Base-by-base conservation (phyloP, 2,329 filamentous ascomycete genomes). In the Hypoxylon sp. region DNA sequence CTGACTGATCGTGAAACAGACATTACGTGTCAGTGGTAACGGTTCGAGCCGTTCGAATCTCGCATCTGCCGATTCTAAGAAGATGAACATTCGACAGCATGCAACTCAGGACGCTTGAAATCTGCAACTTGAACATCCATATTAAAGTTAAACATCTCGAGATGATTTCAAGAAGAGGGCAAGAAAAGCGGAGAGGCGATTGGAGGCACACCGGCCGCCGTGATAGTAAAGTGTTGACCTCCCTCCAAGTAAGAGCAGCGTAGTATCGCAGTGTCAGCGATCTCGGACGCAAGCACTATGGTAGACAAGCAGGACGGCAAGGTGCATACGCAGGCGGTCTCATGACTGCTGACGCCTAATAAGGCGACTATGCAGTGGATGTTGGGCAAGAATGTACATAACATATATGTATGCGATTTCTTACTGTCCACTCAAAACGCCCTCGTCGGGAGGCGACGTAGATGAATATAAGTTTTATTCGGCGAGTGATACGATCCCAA, bases 231-330 rank as follows among this genome's bases (percentile, higher is more conserved):
- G 62, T 68, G 55, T 59, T 68, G 62, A 63, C 65, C 46, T 32
- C 23, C 48, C 66, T 58, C 60, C 68, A 67, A 67, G 68, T 70
- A 60, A 70, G 68, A 62, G 59, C 51, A 70, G 62, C 61, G 68
- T 70, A 23, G 67, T 43, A 70, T 67, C 56, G 48, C 59, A 56
- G 49, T 45, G 19, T 17, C 57, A 57, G 68, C 68, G 68, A 69
- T 71, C 66, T 71, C 68, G 68, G 68, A 71, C 65, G 65, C 65
- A 61, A 36, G 55, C 51, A 41, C 55, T 58, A 62, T 43, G 28
- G 55, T 14, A 61, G 49, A 64, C 62, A 63, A 63, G 52, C 55
- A 62, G 57, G 34, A 58, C 68, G 68, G 68, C 60, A 68, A 69
- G 60, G 46, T 69, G 68, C 68, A 71, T 71, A 58, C 57, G 60